phyloP scores from a whole-genome alignment of 2,329 filamentous ascomycete genomes.

The Alternaria incomplexa region DNA sequence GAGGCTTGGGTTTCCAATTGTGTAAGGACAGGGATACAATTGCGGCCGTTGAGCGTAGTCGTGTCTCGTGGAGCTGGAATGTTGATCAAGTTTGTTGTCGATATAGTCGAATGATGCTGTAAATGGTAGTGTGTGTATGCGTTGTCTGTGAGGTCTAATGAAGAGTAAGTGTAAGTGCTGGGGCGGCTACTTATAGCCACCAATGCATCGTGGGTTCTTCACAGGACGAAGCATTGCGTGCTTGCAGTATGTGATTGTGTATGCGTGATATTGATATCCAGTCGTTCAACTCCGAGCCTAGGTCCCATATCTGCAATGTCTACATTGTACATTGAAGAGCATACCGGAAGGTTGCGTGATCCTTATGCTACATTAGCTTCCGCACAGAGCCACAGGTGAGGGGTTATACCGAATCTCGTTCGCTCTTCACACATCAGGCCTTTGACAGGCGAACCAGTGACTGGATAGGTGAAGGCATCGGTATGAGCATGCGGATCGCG shows the following conservation, averaged over 20 bases:
- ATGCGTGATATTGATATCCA: background rate
- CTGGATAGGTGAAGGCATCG: background rate
- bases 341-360: background rate
- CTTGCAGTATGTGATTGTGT: background rate
- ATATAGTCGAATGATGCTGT: background rate
- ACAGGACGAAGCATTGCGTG: background rate
- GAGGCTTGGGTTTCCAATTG: too few species aligned
- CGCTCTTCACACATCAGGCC: background rate
- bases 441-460: background rate
- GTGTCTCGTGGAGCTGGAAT: background rate
- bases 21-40: too few species aligned
- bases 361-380: background rate
- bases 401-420: background rate
- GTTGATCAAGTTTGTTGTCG: background rate
- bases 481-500: background rate
- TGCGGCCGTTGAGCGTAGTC: background rate
- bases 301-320: background rate
- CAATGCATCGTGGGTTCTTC: background rate
- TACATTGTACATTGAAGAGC: background rate
- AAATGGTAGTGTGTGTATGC: background rate
- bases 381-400: background rate
- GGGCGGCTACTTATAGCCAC: background rate
- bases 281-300: background rate
- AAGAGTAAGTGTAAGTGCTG: background rate
- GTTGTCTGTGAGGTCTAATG: background rate